A percentile compares a stretch with the other conserved stretches of the same genome.
These are phyloP conservation scores for Penicillium pulvis DNA, from an alignment of 495 filamentous ascomycete genomes.

Conservation along the genomic window DNA sequence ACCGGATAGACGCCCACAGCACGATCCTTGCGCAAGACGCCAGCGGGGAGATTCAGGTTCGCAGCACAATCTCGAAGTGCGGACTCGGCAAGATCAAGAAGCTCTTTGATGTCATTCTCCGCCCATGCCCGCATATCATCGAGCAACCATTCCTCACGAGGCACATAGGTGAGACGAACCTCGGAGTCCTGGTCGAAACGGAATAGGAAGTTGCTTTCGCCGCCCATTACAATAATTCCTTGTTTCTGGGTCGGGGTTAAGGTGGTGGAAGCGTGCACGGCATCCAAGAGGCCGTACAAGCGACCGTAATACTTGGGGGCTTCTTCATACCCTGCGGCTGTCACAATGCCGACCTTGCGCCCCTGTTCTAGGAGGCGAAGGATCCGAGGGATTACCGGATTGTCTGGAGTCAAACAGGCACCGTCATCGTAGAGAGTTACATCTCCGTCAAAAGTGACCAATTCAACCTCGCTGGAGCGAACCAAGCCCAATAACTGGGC, in stretches of 20 bases:
- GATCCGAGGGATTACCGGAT: constrained; percentile 78
- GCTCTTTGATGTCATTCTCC: constrained; percentile 70
- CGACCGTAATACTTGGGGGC: constrained; percentile 80
- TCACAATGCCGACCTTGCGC: constrained; percentile 89
- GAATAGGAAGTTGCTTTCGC: constrained; percentile 86
- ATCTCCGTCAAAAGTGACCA: constrained; percentile 96
- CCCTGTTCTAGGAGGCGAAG: constrained; percentile 61
- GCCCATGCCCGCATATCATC: constrained; percentile 87
- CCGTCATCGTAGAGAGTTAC: constrained; percentile 97
- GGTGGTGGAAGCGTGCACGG: constrained; percentile 62
- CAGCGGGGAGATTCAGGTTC: constrained; percentile 74
- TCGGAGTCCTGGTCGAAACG: constrained; percentile 56
- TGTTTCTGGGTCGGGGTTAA: constrained; percentile 66
- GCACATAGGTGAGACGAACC: constrained; percentile 56
- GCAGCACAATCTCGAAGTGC: constrained; percentile 77
- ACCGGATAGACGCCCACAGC: constrained; percentile 85
- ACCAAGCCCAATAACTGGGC: constrained; percentile 89
- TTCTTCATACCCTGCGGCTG: constrained; percentile 93
- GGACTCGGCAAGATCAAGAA: constrained; percentile 85
- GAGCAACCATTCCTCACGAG: constrained; percentile 74
- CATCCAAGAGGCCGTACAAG: constrained; percentile 80
- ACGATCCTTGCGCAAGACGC: constrained; percentile 83
- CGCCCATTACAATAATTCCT: constrained; percentile 88
- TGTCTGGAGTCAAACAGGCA: constrained; percentile 67
- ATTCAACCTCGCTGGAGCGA: constrained; percentile 59